phyloP scores from a whole-genome alignment of 257 asterid species.

The Petunia secreta region DNA sequence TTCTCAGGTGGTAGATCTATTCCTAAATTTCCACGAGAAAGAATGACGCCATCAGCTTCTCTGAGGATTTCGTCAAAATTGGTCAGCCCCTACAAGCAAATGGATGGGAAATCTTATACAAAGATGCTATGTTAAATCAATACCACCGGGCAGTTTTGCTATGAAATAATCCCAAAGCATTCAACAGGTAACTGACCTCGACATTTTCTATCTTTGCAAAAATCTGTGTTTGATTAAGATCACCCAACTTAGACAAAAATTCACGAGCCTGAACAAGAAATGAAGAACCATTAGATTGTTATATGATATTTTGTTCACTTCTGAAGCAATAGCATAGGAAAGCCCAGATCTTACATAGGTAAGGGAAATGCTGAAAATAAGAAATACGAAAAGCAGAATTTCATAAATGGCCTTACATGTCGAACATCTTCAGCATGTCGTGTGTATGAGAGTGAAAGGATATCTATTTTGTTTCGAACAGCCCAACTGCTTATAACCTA shows the following conservation, averaged over 20 bases:
- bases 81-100: slow-evolving; percentile 68
- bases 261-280: slow-evolving; percentile 72
- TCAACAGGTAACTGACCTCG: slow-evolving; percentile 56
- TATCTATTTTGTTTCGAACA: slow-evolving; percentile 81
- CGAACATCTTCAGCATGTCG: slow-evolving; percentile 94
- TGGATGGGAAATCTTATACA: slow-evolving; percentile 22
- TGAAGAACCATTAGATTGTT: slow-evolving; percentile 13
- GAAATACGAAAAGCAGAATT: background rate
- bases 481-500: slow-evolving; percentile 96
- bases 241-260: slow-evolving; percentile 72
- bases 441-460: slow-evolving; percentile 83
- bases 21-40: slow-evolving; percentile 96
- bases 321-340: background rate
- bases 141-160: background rate
- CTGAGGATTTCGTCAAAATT: slow-evolving; percentile 91
- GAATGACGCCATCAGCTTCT: slow-evolving; percentile 96
- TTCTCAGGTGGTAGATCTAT: slow-evolving; percentile 98
- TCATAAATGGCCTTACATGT: slow-evolving; percentile 46
- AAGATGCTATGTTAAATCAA: background rate
- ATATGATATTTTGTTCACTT: slow-evolving; percentile 10
- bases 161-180: background rate
- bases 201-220: slow-evolving; percentile 87
- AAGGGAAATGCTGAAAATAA: slow-evolving; percentile 6
- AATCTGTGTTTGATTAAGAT: slow-evolving; percentile 72
- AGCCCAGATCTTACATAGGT: background rate